A percentile compares a stretch with the other conserved stretches of the same genome.
phyloP scores from a whole-genome alignment of 2,329 filamentous ascomycete species.

The Endocalyx cinctus region DNA sequence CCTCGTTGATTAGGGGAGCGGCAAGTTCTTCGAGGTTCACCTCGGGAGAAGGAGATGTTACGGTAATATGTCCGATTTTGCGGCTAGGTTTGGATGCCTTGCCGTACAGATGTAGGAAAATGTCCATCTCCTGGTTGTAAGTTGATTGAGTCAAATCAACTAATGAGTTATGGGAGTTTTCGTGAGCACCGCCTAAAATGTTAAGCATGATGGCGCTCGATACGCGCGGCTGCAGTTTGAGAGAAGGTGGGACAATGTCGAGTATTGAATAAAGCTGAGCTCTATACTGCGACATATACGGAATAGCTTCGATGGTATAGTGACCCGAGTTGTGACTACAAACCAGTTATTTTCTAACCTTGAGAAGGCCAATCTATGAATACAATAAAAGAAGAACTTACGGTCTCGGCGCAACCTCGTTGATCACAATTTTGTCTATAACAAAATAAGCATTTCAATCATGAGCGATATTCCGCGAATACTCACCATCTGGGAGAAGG shows the following conservation, averaged over 20 bases:
- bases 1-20: conserved; percentile 63
- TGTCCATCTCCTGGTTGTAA: conserved; percentile 41
- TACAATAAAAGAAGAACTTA: no score
- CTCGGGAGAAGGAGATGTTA: conserved; percentile 64
- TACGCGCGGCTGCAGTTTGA: conserved; percentile 57
- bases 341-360: no score
- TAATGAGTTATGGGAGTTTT: conserved; percentile 56
- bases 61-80: conserved; percentile 93
- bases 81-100: conserved; percentile 82
- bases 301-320: conserved; percentile 89
- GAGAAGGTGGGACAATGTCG: conserved; percentile 53
- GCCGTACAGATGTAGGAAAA: conserved; percentile 81
- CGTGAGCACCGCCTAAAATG: conserved; percentile 65
- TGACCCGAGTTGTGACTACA: conserved; percentile 97
- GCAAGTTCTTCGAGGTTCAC: conserved; percentile 56
- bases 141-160: conserved; percentile 41
- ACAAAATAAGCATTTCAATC: no score
- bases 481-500: conserved; percentile 67
- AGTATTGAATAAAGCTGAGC: conserved; percentile 84
- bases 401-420: conserved; percentile 51
- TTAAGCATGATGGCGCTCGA: conserved; percentile 72
- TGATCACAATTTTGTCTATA: conserved; percentile 72
- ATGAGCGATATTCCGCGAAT: no score
- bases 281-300: conserved; percentile 83
- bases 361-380: no score